A percentile compares a stretch with the other conserved stretches of the same genome.
Evolutionary conservation across 345 rosid species (phyloP).

Genomic region (Citrus maxima): DNA sequence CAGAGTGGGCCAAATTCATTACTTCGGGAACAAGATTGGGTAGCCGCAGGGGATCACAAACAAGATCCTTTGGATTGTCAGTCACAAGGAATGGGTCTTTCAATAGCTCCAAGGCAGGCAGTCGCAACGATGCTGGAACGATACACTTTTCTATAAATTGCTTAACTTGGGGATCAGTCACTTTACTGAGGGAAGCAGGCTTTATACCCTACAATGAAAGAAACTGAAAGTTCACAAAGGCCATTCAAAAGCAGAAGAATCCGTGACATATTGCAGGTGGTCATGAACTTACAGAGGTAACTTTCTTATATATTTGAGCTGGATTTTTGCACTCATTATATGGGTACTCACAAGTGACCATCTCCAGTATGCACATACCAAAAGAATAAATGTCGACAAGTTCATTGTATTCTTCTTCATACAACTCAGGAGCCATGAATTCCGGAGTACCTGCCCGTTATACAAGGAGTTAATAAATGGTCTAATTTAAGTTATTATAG

Average conservation of each 20-base stretch:
- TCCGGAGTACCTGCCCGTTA: slow-evolving; percentile 69
- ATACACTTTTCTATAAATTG: slow-evolving; percentile 88
- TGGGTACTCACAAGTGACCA: slow-evolving; percentile 78
- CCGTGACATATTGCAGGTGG: background rate
- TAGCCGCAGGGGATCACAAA: slow-evolving; percentile 19
- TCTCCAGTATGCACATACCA: slow-evolving; percentile 85
- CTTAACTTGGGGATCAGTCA: slow-evolving; percentile 63
- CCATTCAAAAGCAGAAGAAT: background rate
- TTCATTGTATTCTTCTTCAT: slow-evolving; percentile 83
- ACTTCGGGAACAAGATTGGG: slow-evolving; percentile 26
- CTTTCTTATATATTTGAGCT: slow-evolving; percentile 84
- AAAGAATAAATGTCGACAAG: slow-evolving; percentile 83
- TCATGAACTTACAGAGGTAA: slow-evolving; percentile 50
- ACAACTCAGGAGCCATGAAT: slow-evolving; percentile 95
- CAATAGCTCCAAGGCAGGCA: slow-evolving; percentile 67
- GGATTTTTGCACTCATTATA: slow-evolving; percentile 76
- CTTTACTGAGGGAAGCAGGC: slow-evolving; percentile 72
- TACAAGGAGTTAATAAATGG: background rate
- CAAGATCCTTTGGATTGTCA: slow-evolving; percentile 39
- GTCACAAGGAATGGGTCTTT: slow-evolving; percentile 66
- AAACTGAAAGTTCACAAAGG: background rate
- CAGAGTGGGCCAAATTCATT: slow-evolving; percentile 27
- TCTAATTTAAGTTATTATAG: background rate
- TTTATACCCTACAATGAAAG: slow-evolving; percentile 56
- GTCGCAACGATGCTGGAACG: slow-evolving; percentile 59